Evolutionary conservation across 257 asterid species (phyloP).

Genomic region (Scutellaria barbata): DNA sequence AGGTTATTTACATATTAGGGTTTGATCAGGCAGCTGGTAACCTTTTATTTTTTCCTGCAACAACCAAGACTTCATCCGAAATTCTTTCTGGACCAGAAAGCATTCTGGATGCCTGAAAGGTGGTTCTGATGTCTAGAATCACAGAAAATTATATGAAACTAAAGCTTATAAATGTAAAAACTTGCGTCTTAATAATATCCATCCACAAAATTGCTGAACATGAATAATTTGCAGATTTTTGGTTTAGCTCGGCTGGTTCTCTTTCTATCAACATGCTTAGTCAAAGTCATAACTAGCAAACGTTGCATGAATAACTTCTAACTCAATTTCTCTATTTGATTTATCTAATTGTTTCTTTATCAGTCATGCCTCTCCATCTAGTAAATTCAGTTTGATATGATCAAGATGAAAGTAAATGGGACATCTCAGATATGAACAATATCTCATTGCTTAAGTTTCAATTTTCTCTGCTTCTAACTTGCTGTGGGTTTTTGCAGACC

Average conservation of each 20-base stretch:
- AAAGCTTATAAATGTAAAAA: not conserved
- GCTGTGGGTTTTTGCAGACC: slow-evolving; percentile 57
- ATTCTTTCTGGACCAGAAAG: not conserved
- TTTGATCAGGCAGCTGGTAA: too few relatives aligned
- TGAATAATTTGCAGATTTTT: not conserved
- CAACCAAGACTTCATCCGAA: not conserved
- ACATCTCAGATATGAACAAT: slow-evolving; percentile 18
- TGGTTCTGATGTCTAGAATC: not conserved
- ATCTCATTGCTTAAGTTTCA: slow-evolving; percentile 19
- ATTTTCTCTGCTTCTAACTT: slow-evolving; percentile 31
- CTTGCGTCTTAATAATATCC: too few relatives aligned
- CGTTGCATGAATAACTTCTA: not conserved
- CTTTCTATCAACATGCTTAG: not conserved
- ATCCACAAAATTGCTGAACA: not conserved
- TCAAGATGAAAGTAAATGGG: slow-evolving; percentile 18
- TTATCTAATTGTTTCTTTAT: slow-evolving; percentile 1
- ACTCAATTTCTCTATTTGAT: not conserved
- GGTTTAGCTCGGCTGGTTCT: not conserved
- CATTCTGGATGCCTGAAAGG: not conserved
- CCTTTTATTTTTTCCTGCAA: too few relatives aligned
- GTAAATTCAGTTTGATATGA: slow-evolving; percentile 13
- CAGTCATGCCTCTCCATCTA: not conserved
- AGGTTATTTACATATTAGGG: too few relatives aligned
- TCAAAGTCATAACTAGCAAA: not conserved
- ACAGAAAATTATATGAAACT: not conserved